Percentiles rank a stretch among this genome's conserved stretches.
Conservation (phyloP, 768 basidiomycete genomes). For the Xerocomus potaroensis region DNA sequence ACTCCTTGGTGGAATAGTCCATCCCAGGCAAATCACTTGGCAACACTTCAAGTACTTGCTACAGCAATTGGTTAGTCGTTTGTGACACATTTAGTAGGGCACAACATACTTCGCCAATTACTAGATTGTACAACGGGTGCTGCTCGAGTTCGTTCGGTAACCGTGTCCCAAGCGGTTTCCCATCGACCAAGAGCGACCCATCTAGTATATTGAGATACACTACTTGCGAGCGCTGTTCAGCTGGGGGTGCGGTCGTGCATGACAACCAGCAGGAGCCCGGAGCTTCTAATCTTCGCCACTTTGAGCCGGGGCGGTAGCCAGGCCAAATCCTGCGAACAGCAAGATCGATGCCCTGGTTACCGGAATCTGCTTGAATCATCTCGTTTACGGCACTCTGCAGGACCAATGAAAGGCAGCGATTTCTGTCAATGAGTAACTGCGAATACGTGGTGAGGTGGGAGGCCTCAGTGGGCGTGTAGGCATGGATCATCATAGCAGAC, state of each 20-base stretch:
- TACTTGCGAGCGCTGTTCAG: neutral
- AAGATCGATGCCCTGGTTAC: conserved; percentile 10
- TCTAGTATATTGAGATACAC: conserved; percentile 17
- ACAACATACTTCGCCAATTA: conserved; percentile 21
- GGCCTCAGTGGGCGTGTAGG: conserved; percentile 17
- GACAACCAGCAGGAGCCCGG: conserved; percentile 18
- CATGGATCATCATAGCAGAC: conserved; percentile 24
- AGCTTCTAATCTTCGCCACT: conserved; percentile 1
- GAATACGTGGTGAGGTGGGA: conserved; percentile 4
- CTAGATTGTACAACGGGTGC: conserved; percentile 9
- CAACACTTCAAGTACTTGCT: conserved; percentile 14
- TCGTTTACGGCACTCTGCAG: conserved; percentile 13
- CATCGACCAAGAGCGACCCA: conserved; percentile 25
- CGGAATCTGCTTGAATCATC: neutral
- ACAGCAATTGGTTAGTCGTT: neutral
- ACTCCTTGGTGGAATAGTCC: conserved; percentile 19
- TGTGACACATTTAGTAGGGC: fast-evolving
- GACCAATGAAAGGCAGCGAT: conserved; percentile 23
- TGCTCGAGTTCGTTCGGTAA: conserved; percentile 12
- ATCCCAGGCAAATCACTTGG: conserved; percentile 22
- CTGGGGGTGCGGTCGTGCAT: conserved; percentile 5
- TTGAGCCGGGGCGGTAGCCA: conserved; percentile 22
- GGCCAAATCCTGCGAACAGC: conserved; percentile 20
- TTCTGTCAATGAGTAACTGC: conserved; percentile 23
- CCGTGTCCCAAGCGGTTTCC: conserved; percentile 16